Conservation (phyloP, 495 filamentous ascomycete species). For the Viridothelium virens region DNA sequence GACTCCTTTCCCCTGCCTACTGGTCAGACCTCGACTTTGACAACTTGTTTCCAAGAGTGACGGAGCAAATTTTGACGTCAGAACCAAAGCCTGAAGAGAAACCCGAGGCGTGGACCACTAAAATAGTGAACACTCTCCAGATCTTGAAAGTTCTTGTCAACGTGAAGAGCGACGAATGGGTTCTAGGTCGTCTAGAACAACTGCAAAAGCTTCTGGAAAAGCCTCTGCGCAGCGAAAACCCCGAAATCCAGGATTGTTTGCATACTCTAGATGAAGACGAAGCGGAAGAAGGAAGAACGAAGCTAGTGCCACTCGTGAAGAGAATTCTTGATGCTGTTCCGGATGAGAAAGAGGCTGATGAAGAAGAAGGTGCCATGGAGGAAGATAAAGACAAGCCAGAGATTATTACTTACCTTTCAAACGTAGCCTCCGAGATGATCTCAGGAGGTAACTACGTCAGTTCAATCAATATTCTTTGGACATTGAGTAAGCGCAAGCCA, state of each 20-base stretch:
- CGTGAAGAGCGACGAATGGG: constrained; percentile 82
- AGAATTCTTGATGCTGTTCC: constrained; percentile 86
- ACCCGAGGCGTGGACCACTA: constrained; percentile 53
- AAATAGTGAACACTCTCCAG: constrained; percentile 85
- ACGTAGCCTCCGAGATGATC: constrained; percentile 73
- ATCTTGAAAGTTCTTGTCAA: constrained; percentile 81
- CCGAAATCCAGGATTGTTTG: constrained; percentile 86
- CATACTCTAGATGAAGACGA: constrained; percentile 57
- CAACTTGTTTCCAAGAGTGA: constrained; percentile 71
- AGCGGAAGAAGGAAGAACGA: constrained; percentile 53
- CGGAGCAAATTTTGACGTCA: constrained; percentile 64
- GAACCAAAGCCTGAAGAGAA: constrained; percentile 52
- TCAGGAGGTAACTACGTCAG: constrained; percentile 71
- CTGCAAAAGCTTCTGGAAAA: constrained; percentile 90
- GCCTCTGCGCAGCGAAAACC: constrained; percentile 72
- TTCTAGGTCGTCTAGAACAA: constrained; percentile 60
- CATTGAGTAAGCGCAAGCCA: constrained; percentile 72
- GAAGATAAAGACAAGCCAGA: constrained; percentile 70
- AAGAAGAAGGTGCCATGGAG: constrained; percentile 74
- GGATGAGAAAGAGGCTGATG: constrained; percentile 52
- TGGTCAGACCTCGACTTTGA: constrained; percentile 93
- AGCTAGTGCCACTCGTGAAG: constrained; percentile 61
- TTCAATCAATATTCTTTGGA: constrained; percentile 86
- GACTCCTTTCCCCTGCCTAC: constrained; percentile 76
- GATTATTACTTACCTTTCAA: constrained; percentile 72